Base-by-base conservation (phyloP, 768 basidiomycete genomes). In the Psilocybe sp. region DNA sequence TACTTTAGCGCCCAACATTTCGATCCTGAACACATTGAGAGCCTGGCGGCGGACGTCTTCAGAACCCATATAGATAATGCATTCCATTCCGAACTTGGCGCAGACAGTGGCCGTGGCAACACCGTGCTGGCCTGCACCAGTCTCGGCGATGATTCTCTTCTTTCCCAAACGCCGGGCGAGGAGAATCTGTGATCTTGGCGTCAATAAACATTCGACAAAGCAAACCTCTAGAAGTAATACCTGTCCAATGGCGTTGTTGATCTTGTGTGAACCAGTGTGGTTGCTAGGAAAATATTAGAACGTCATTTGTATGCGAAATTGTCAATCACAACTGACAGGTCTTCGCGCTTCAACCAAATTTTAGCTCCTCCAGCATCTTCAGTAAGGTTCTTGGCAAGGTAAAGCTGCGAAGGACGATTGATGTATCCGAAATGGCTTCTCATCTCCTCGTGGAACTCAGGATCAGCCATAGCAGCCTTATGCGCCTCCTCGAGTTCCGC, bases 31-130 rank as follows among this genome's bases (percentile, higher is more conserved):
- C 18, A 98, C 96, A 71, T 98, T 99, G 57, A 99, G 68, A 14
- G 93, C 92, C 69, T 99, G 97, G 37, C 97, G 81, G 20, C 93
- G 82, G 13, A 98, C 95, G 64, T 98, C 97, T 68, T 98, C 97
- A 19, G 92, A 84, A 45, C 97, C 97, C 97, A 99, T 99, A 72
- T 95, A 99, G 62, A 99, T 80, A 58, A 96, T 70, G 64, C 97
- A 99, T 69, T 97, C 85, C 77, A 98, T 66, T 5, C 92, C 95
- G 60, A 98, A 99, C 59, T 90, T 89, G 18, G 97, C 97, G 59
- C 97, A 98, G 18, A 92, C 97, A 5, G 97, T 99, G 1, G 97
- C 97, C 41, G 97, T 98, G 16, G 97, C 97, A 28, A 99, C 97
- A 65, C 97, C 97, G 66, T 99, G 97, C 66, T 98, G 97, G 13